Evolutionary conservation across 148 eudicot species (phyloP), one percentile per base, ranked within the genome.

Genomic region (Cornus florida): DNA sequence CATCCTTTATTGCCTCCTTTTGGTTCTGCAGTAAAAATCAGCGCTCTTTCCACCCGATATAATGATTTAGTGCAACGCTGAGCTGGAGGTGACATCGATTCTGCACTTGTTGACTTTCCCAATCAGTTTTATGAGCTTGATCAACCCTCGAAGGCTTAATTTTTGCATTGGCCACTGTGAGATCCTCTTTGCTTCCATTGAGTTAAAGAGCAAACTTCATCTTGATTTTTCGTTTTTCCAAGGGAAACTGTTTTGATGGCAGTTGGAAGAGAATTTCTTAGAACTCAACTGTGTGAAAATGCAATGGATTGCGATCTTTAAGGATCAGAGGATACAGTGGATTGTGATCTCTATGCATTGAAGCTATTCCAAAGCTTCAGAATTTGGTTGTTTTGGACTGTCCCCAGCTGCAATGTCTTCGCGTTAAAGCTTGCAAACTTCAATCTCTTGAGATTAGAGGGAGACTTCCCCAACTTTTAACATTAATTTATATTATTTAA

Each of bases 91-190:
- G 75, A 43, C 19, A 70, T 81, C 22, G 60, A 28, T 41, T 41
- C 17, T 33, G 76, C 17, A 38, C 10, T 76, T 19, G 16, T 65
- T 33, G 23, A 13, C 50, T 76, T 81, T 48, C 71, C 76, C 7
- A 38, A 32, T n/a, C 38, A 62, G 7, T 32, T 81, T 65, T 72
- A 81, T 72, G 62, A 60, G 32, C 20, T 19, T 19, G 59, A 81
- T 65, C 83, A 75, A 16, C 9, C 76, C 83, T 24, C 65, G 75
- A 70, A 76, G 76, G 39, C 79, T 81, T 41, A 71, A 62, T 22
- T 81, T 60, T 67, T 72, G 76, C 68, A 35, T 68, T 32, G 23
- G n/a, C 23, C 5, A 70, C 32, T 10, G 41, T 16, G 14, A 35
- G n/a, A 32, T 70, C 28, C 50, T 81, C 2, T 50, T 24, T 2